A percentile compares a stretch with the other conserved stretches of the same genome.
phyloP scores from a whole-genome alignment of 1,139 yeast species.

The Geotrichum citri-aurantii region DNA sequence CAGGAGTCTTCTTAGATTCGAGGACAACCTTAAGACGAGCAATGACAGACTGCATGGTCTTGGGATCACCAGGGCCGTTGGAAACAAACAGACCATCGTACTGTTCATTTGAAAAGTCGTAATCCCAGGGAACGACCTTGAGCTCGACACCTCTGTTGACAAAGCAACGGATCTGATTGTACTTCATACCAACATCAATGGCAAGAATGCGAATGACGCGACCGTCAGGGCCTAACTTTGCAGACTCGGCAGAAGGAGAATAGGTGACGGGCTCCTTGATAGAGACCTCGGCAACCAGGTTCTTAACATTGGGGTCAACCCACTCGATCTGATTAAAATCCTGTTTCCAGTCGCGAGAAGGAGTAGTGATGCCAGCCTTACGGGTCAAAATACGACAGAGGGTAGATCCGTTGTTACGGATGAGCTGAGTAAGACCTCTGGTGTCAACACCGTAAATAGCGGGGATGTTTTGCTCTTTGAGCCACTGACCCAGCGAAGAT shows the following conservation, averaged over 20 bases:
- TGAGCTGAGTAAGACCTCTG: slow-evolving; percentile 85
- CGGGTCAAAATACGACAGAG: slow-evolving; percentile 76
- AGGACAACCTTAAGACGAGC: slow-evolving; percentile 54
- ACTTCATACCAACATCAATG: slow-evolving; percentile 97
- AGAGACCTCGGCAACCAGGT: slow-evolving; percentile 89
- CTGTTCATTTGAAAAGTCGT: slow-evolving; percentile 65
- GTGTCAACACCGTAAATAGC: slow-evolving; percentile 98
- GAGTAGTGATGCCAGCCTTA: slow-evolving; percentile 42
- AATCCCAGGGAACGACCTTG: slow-evolving; percentile 93
- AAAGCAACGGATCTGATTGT: slow-evolving; percentile 94
- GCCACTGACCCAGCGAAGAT: slow-evolving; percentile 91
- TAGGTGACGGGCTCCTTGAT: slow-evolving; percentile 67
- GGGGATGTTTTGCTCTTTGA: slow-evolving; percentile 84
- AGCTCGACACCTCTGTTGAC: slow-evolving; percentile 94
- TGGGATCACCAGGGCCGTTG: slow-evolving; percentile 99
- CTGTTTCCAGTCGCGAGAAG: slow-evolving; percentile 51
- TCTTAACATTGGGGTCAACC: slow-evolving; percentile 87
- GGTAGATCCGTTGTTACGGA: slow-evolving; percentile 89
- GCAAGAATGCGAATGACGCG: slow-evolving; percentile 78
- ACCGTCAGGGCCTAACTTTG: slow-evolving; percentile 60
- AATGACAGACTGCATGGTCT: slow-evolving; percentile 66
- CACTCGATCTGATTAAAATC: slow-evolving; percentile 76
- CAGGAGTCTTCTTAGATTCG: slow-evolving; percentile 50
- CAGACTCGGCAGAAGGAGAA: slow-evolving; percentile 52
- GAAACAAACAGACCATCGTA: slow-evolving; percentile 95